Percentiles rank a stretch among this genome's conserved stretches.
These are phyloP conservation scores for Cladosporium sp. DNA, from an alignment of 2,329 filamentous ascomycete species.

Conservation along the genomic window DNA sequence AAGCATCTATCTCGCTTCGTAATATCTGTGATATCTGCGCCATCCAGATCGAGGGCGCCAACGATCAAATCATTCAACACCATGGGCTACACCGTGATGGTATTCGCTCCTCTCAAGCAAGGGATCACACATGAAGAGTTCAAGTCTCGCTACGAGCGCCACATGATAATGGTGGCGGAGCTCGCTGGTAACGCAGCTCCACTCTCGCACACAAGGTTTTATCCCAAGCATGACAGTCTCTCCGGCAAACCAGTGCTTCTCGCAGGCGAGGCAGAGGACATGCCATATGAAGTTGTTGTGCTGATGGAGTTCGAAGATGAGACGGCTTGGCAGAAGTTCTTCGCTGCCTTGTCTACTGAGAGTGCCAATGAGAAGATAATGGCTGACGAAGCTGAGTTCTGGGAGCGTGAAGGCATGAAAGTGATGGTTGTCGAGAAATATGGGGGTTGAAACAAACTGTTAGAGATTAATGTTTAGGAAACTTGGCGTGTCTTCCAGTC, in stretches of 20 bases:
- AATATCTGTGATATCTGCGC: not conserved
- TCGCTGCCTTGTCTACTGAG: not conserved
- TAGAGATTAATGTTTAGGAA: not conserved
- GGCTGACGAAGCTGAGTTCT: constrained; percentile 4
- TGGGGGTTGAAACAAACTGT: not conserved
- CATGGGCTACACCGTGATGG: constrained; percentile 4
- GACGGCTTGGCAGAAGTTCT: not conserved
- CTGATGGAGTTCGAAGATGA: not conserved
- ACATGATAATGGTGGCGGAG: constrained; percentile 1
- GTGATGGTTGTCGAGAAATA: constrained; percentile 1
- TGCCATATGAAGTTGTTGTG: not conserved
- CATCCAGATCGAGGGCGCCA: not conserved
- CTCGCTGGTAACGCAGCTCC: not conserved
- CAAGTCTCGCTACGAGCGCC: not conserved
- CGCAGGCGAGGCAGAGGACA: not conserved
- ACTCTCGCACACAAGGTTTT: not conserved
- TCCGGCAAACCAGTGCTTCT: constrained; percentile 3
- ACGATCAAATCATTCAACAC: not conserved
- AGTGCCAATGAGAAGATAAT: not conserved
- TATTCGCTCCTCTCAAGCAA: not conserved
- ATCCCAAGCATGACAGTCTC: not conserved
- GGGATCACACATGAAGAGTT: not conserved
- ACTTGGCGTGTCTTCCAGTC: not conserved
- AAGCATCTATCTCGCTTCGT: not conserved
- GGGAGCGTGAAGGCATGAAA: constrained; percentile 5